Percentiles rank a stretch among this genome's conserved stretches.
Evolutionary conservation across 148 eudicot species (phyloP).

Genomic region (Linanthus parryae): DNA sequence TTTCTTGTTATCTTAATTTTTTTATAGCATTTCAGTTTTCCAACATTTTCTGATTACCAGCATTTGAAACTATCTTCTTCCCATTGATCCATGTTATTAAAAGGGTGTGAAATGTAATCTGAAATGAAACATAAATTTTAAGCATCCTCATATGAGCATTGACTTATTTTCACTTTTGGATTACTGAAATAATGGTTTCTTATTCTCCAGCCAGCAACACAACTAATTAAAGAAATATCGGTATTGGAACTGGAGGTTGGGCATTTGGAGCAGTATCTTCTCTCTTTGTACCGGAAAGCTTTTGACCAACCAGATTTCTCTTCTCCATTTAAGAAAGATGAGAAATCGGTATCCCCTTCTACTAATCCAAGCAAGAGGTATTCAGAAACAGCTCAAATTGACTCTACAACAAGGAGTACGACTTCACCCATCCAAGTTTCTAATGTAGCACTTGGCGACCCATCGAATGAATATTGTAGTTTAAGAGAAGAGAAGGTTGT

Average conservation of each 20-base stretch:
- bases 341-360: conserved; percentile 31
- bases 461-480: conserved; percentile 23
- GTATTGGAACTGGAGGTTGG: conserved; percentile 83
- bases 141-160: too few species aligned
- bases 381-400: conserved; percentile 42
- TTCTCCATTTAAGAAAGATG: conserved; percentile 49
- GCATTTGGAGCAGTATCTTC: conserved; percentile 89
- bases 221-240: conserved; percentile 86
- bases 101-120: too few species aligned
- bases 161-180: background rate
- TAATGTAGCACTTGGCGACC: conserved; percentile 21
- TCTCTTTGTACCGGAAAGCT: conserved; percentile 81
- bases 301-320: conserved; percentile 75
- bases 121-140: too few species aligned
- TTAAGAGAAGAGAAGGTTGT: conserved; percentile 31
- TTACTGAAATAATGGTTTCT: conserved; percentile 1
- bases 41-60: too few species aligned
- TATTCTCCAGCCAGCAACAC: conserved; percentile 79
- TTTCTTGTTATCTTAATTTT: background rate
- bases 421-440: conserved; percentile 19
- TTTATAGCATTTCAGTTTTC: background rate
- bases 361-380: conserved; percentile 48
- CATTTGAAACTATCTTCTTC: too few species aligned
- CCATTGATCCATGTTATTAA: too few species aligned
- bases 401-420: conserved; percentile 24